Evolutionary conservation across 2,329 filamentous ascomycete genomes (phyloP).

Genomic region (Ophiocordyceps camponoti-saundersi): DNA sequence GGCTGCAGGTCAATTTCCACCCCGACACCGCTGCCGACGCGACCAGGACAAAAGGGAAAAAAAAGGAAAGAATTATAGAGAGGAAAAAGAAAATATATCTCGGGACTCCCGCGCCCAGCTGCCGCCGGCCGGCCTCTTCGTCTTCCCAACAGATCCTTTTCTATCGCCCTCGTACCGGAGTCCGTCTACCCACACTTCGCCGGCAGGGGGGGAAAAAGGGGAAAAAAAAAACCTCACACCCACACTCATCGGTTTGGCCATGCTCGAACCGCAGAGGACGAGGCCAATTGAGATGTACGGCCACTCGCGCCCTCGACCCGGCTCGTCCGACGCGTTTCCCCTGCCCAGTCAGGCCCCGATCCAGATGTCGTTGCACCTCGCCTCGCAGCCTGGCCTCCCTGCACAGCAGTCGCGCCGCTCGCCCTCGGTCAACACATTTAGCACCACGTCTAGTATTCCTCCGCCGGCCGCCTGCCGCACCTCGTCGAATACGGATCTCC

Average conservation of each 20-base stretch:
- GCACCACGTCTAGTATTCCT: constrained; percentile 52
- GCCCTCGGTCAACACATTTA: constrained; percentile 51
- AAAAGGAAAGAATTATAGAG: neutral
- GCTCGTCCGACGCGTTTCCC: constrained; percentile 36
- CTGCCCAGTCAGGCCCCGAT: constrained; percentile 9
- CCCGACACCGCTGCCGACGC: neutral
- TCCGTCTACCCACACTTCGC: too few species aligned
- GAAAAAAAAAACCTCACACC: too few species aligned
- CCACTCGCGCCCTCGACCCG: constrained; percentile 38
- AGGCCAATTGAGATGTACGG: constrained; percentile 24
- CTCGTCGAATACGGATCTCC: constrained; percentile 39
- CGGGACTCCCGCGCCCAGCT: neutral
- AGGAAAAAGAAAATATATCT: neutral
- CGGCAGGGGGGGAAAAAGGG: too few species aligned
- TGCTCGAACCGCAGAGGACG: constrained; percentile 16
- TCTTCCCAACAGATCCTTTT: neutral
- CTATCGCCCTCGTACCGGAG: neutral
- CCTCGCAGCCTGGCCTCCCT: constrained; percentile 1
- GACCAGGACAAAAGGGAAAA: neutral
- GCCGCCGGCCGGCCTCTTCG: neutral
- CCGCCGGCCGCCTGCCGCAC: constrained; percentile 40
- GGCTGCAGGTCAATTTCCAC: neutral
- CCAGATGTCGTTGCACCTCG: constrained; percentile 1
- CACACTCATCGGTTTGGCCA: constrained; percentile 3
- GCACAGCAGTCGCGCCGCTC: constrained; percentile 28